Conservation (phyloP, 1,284 basidiomycete genomes). For the Pholiota adiposa region DNA sequence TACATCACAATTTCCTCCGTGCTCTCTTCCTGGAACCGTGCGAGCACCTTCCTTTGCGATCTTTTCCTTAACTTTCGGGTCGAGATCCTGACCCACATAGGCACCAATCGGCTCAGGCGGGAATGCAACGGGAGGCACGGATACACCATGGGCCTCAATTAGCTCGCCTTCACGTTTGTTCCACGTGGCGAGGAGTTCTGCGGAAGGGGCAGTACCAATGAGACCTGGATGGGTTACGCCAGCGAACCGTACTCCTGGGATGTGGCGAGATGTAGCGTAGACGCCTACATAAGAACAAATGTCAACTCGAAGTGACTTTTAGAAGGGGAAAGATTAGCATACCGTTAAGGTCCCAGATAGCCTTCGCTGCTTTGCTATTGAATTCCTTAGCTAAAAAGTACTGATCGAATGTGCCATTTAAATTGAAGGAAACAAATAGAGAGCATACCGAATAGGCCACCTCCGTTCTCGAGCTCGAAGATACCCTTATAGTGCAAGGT, state of each 20-base stretch:
- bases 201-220: conserved; percentile 77
- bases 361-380: conserved; percentile 72
- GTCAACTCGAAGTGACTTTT: conserved; percentile 9
- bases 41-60: conserved; percentile 73
- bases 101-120: conserved; percentile 65
- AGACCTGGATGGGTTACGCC: conserved; percentile 80
- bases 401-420: background rate
- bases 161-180: conserved; percentile 72
- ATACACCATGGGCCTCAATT: conserved; percentile 57
- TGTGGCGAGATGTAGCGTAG: conserved; percentile 73
- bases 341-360: conserved; percentile 82
- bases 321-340: conserved; percentile 7
- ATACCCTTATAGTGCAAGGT: conserved; percentile 51
- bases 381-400: conserved; percentile 60
- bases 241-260: conserved; percentile 80
- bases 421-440: background rate
- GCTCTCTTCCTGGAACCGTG: conserved; percentile 78
- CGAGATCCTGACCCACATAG: conserved; percentile 72
- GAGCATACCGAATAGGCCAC: conserved; percentile 69
- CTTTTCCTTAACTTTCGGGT: conserved; percentile 51
- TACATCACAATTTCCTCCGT: conserved; percentile 84
- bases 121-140: conserved; percentile 70
- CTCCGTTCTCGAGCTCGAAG: conserved; percentile 75
- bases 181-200: conserved; percentile 75
- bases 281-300: conserved; percentile 47